phyloP scores from a whole-genome alignment of 164 flowering plant species.

The Stephania japonica region DNA sequence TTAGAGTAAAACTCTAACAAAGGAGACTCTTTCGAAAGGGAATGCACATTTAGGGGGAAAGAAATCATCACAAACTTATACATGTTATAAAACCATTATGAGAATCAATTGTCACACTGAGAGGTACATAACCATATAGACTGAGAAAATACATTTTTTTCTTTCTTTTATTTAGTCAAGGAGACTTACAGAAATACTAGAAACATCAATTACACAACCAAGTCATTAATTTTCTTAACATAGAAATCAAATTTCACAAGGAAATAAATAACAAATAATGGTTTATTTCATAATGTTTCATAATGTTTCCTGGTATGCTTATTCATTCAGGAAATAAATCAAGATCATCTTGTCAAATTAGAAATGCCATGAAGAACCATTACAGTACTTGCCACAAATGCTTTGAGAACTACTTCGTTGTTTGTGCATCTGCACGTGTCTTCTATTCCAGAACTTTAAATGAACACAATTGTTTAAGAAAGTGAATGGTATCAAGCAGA shows the following conservation, averaged over 20 bases:
- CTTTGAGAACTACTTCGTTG: not conserved
- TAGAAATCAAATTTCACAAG: too few relatives aligned
- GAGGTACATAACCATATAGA: not conserved
- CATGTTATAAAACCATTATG: not conserved
- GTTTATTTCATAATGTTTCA: not conserved
- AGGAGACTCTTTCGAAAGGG: not conserved
- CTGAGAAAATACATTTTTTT: not conserved
- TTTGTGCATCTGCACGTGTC: not conserved
- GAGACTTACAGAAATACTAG: not conserved
- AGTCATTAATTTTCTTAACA: not conserved
- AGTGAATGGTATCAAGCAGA: slow-evolving; percentile 2
- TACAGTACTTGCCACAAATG: not conserved
- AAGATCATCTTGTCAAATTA: not conserved
- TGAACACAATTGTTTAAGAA: not conserved
- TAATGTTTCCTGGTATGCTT: not conserved
- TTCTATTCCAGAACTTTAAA: not conserved
- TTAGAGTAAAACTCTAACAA: not conserved
- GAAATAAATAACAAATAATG: not conserved
- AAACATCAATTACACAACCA: not conserved
- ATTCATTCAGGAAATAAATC: not conserved
- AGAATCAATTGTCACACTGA: not conserved
- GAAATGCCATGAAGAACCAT: too few relatives aligned
- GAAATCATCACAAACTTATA: not conserved
- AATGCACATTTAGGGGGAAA: not conserved
- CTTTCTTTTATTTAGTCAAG: too few relatives aligned